Evolutionary conservation across 2,329 filamentous ascomycete species (phyloP).

Genomic region (Beauveria medogensis): DNA sequence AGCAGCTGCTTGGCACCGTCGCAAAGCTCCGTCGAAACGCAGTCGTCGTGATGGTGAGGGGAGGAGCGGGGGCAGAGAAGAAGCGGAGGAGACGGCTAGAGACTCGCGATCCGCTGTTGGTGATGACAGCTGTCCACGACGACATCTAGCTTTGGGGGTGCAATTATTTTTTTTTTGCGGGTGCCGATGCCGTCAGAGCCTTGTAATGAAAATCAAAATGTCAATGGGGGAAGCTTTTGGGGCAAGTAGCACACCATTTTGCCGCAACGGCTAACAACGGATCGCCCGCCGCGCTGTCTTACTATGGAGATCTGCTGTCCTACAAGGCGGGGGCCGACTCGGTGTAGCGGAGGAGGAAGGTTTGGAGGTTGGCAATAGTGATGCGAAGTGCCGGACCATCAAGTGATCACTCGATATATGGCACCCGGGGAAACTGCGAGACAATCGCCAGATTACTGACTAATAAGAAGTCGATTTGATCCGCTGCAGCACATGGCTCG

Average conservation of each 20-base stretch:
- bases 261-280: slow-evolving; percentile 3
- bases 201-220: background rate
- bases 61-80: background rate
- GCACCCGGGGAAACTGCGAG: too few relatives aligned
- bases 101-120: slow-evolving; percentile 4
- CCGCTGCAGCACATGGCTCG: too few relatives aligned
- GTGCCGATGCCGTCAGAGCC: background rate
- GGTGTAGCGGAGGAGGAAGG: background rate
- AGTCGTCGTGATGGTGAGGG: background rate
- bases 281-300: background rate
- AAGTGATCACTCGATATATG: too few relatives aligned
- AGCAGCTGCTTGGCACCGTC: background rate
- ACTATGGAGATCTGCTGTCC: background rate
- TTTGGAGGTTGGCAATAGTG: too few relatives aligned
- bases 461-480: too few relatives aligned
- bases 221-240: background rate
- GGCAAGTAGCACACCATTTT: too few relatives aligned
- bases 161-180: background rate
- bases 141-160: background rate
- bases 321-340: background rate
- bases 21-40: background rate
- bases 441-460: too few relatives aligned
- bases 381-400: too few relatives aligned
- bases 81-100: background rate
- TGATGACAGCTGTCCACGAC: background rate